Percentiles rank a stretch among this genome's conserved stretches.
These are phyloP conservation scores for Trichoderma afroharzianum DNA, from an alignment of 2,329 filamentous ascomycete species.

Conservation along the genomic window DNA sequence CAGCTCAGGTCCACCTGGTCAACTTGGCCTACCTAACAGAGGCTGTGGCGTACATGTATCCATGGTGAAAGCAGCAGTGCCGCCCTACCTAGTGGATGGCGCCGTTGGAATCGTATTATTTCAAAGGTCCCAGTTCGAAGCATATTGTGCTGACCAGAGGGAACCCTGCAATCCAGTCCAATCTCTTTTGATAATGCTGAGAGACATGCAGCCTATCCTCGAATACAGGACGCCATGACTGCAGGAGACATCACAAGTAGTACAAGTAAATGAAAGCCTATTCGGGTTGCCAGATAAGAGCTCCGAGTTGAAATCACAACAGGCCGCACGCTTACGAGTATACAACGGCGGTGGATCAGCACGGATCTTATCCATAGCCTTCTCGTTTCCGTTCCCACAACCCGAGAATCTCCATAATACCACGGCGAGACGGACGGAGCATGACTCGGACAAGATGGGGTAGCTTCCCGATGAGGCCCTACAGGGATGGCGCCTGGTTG, in stretches of 20 bases:
- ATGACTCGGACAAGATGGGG: constrained; percentile 10
- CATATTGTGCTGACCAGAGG: not conserved
- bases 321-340: not conserved
- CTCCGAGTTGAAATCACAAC: not conserved
- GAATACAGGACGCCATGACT: not conserved
- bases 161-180: not conserved
- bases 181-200: not conserved
- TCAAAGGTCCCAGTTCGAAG: not conserved
- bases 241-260: not conserved
- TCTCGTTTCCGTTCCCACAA: not conserved
- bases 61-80: not conserved
- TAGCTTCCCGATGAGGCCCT: constrained; percentile 8
- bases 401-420: not conserved
- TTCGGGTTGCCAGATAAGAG: not conserved
- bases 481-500: not conserved
- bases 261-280: not conserved
- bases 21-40: not conserved
- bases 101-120: not conserved
- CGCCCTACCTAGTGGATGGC: not conserved
- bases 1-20: not conserved
- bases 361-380: not conserved
- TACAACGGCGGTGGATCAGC: not conserved
- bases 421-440: constrained; percentile 6
- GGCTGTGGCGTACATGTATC: not conserved
- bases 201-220: not conserved